Conservation (phyloP, 164 flowering plant species). For the Protea cynaroides region DNA sequence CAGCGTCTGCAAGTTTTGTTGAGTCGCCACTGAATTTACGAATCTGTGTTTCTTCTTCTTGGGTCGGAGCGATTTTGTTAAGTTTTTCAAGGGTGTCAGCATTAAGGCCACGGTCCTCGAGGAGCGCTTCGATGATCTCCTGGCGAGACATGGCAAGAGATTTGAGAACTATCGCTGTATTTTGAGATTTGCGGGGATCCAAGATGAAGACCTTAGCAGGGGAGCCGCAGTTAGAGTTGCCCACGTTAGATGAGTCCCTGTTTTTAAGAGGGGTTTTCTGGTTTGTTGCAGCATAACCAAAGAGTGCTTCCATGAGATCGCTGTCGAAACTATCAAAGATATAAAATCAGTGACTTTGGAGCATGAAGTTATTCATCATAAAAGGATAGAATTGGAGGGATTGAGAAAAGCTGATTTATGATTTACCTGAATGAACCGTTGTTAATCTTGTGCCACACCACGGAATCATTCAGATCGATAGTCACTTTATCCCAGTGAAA, state of each 20-base stretch:
- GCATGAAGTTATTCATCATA: background rate
- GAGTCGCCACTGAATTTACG: slow-evolving; percentile 41
- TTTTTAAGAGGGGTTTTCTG: slow-evolving; percentile 28
- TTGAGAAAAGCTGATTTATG: background rate
- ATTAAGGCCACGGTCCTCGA: slow-evolving; percentile 40
- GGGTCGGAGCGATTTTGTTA: slow-evolving; percentile 42
- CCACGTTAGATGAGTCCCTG: slow-evolving; percentile 11
- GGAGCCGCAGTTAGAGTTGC: slow-evolving; percentile 15
- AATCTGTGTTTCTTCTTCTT: slow-evolving; percentile 42
- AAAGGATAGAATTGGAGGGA: background rate
- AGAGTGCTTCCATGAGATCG: slow-evolving; percentile 91
- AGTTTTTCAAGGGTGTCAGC: slow-evolving; percentile 58
- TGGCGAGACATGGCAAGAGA: slow-evolving; percentile 41
- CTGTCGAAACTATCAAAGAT: slow-evolving; percentile 53
- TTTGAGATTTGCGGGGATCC: slow-evolving; percentile 68
- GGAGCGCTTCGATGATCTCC: slow-evolving; percentile 48
- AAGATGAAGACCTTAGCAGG: slow-evolving; percentile 53
- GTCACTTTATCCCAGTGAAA: slow-evolving; percentile 88
- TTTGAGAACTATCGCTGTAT: slow-evolving; percentile 51
- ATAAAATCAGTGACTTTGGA: background rate
- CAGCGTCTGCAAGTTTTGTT: slow-evolving; percentile 56
- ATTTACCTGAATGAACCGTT: slow-evolving; percentile 80
- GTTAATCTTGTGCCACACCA: slow-evolving; percentile 80
- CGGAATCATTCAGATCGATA: slow-evolving; percentile 57
- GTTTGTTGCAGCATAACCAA: slow-evolving; percentile 65